Base-by-base conservation (phyloP, 768 basidiomycete genomes). In the Boletus bicolor region DNA sequence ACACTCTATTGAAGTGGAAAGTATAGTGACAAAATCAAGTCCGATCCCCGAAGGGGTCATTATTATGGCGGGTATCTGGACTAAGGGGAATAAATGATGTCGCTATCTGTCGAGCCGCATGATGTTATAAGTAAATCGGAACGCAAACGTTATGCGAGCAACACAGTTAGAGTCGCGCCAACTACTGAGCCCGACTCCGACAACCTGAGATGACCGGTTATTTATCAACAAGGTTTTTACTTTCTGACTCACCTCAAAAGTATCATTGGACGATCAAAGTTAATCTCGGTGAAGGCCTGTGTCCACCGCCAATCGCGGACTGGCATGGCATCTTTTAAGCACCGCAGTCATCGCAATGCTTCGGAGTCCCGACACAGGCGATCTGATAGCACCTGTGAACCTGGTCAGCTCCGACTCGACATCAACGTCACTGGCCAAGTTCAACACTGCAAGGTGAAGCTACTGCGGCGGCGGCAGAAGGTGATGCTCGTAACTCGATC, bases 1-100 rank as follows among this genome's bases (percentile, higher is more conserved):
- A 42, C 58, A 49, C 45, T 67, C 67, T 32, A 64, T 11, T 2
- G 55, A 57, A 35, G 46, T 53, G 8, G 67, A 58, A 24, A 68
- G 15, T 45, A 67, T 24, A n/a, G 57, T 56, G 41, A 52, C 58
- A 19, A 47, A 5, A 28, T 56, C 64, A 3, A 62, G 60, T 19
- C 53, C 11, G 5, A 53, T 51, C 44, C 50, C 55, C 49, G 36
- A 42, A 35, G 48, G 44, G 51, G 44, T 56, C 47, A 8, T 35
- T 24, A 50, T 62, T 17, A 36, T 34, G n/a, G 35, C 35, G 21
- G 36, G 45, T 30, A 44, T 48, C 10, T 34, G 9, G 15, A 6
- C 19, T 15, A 36, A 30, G 34, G 12, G 37, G 41, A 17, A 30
- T 17, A 12, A 49, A 35, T n/a, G n/a, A 43, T 32, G 34, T 7